Base-by-base conservation (phyloP, 345 rosid species). In the Combretum micranthum region DNA sequence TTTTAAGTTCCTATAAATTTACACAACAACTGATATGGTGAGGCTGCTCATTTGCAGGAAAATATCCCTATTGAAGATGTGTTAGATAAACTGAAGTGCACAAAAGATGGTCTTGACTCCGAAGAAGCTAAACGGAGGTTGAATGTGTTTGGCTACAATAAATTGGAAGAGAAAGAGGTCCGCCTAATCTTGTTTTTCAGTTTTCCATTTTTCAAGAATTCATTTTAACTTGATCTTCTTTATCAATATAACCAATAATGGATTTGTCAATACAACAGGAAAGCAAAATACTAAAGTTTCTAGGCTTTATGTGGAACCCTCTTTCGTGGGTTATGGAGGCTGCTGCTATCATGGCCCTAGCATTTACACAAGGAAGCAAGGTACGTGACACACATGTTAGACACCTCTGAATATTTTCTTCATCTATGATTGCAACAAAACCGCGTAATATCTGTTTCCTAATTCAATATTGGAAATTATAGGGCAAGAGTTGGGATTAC, bases 251-350 rank as follows among this genome's bases (percentile, higher is more conserved):
- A 32, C 39, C 39, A 32, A 32, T 32, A 32, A 32, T 32, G 8
- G 39, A 32, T 32, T 32, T 32, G 39, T 32, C 39, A 3, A 32
- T 32, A 57, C 50, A 57, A 11, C 68, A 80, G 85, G 85, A 80
- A 66, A 78, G 66, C 17, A 80, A 80, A 73, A 53, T 80, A 52
- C 79, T 83, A 44, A 80, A 75, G 57, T 76, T 83, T 68, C 60
- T 78, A 57, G 84, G 83, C 16, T 83, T 80, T 66, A 83, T 80
- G 90, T 80, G 85, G 84, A 80, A 80, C 67, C 84, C 84, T 20
- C 64, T 80, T 11, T 80, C 84, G 18, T 80, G 85, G 82, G 82
- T 77, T 54, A 80, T 80, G 85, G 82, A 80, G 70, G 82, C 69
- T 21, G 85, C 85, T 7, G 85, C 85, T 32, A 21, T 80, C 59